Evolutionary conservation across 768 basidiomycete species (phyloP), one percentile per base, ranked within the genome.

Genomic region (Collybia sp.): DNA sequence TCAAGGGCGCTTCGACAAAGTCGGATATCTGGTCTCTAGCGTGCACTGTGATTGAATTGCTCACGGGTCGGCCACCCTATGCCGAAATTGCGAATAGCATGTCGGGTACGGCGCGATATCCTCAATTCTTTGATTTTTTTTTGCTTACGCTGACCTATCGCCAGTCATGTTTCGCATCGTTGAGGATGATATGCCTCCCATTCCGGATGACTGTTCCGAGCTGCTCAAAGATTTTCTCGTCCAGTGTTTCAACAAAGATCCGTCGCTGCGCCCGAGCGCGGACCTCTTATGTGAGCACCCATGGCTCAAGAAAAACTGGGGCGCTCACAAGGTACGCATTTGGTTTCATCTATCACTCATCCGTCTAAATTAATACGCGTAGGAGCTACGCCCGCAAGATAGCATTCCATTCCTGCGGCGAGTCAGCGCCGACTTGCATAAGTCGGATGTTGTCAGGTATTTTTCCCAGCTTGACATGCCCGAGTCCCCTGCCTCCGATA

Each of bases 11-110:
- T 6, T 87, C 89, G n/a, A 75, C 85, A 0, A 93, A 93, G 56
- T 86, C 90, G 19, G 93, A 96, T 60, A 94, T 96, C 30, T 96
- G 93, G 93, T 95, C 93, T 0, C 66, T 99, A 52, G 95, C 83
- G 1, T 96, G 94, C 59, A 97, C 95, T 3, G 83, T 97, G 54
- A 83, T 95, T 55, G 95, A 99, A 66, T 75, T 99, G 18, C 70
- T 97, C 52, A 95, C 93, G 5, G 95, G 95, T 1, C 74, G 80
- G 25, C 95, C 95, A 2, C 95, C 95, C 1, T 98, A 95, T 59
- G 80, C 84, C 16, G 92, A 97, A 31, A 83, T 96, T 49, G 69
- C 79, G 17, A 95, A 95, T 58, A 82, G 80, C 62, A 91, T 96
- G 89, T 82, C 91, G 8, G 93, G 92, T 92, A 55, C 45, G 73